phyloP scores from a whole-genome alignment of 208 protist species.

The Blastocrithidia nonstop region DNA sequence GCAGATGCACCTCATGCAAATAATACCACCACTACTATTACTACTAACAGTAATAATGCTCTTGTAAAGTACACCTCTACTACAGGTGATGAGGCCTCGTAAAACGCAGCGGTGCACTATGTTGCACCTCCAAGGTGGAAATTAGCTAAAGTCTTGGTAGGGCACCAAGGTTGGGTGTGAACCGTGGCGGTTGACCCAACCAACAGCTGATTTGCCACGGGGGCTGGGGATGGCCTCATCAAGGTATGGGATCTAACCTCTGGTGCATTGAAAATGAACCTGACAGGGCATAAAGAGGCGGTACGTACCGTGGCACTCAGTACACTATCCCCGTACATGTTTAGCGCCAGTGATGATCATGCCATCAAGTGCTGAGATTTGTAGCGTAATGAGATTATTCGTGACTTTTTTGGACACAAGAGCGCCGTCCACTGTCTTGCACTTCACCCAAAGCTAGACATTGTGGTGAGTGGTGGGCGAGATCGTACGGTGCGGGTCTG shows the following conservation, averaged over 20 bases:
- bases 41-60: too few species aligned
- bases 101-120: too few species aligned
- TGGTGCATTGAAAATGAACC: slow-evolving; percentile 94
- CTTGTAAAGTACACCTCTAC: too few species aligned
- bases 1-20: too few species aligned
- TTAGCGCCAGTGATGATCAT: slow-evolving; percentile 97
- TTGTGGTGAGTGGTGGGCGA: slow-evolving; percentile 95
- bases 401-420: slow-evolving; percentile 97
- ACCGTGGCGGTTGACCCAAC: slow-evolving; percentile 90
- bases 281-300: slow-evolving; percentile 96
- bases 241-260: slow-evolving; percentile 97
- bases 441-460: slow-evolving; percentile 94
- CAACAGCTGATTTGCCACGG: slow-evolving; percentile 99
- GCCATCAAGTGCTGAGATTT: slow-evolving; percentile 99
- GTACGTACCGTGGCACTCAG: slow-evolving; percentile 85
- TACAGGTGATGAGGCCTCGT: too few species aligned
- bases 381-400: slow-evolving; percentile 88
- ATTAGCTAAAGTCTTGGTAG: slow-evolving; percentile 83
- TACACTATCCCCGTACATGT: slow-evolving; percentile 94
- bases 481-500: slow-evolving; percentile 92
- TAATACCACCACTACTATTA: too few species aligned
- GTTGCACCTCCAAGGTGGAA: slow-evolving; percentile 88
- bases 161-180: slow-evolving; percentile 94
- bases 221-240: slow-evolving; percentile 95
- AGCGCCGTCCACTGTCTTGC: slow-evolving; percentile 86